Conservation (phyloP, 805 yeast genomes). For the Wickerhamomyces rabaulensis region DNA sequence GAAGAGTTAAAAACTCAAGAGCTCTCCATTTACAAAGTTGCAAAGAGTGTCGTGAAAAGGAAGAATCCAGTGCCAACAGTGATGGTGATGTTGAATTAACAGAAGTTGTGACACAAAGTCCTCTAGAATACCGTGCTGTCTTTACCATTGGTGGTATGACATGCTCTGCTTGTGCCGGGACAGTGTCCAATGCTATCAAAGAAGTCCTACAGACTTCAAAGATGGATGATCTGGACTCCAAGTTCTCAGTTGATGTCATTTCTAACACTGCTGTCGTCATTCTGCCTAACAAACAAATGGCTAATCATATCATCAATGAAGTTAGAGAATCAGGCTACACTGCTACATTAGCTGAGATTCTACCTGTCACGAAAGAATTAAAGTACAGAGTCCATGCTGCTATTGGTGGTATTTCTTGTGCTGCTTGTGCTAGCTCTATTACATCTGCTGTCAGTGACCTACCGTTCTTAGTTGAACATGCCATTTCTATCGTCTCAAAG, state of each 20-base stretch:
- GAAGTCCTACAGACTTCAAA: slow-evolving; percentile 16
- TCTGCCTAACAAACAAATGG: slow-evolving; percentile 45
- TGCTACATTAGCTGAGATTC: slow-evolving; percentile 49
- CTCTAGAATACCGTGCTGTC: slow-evolving; percentile 40
- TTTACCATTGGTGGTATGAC: slow-evolving; percentile 64
- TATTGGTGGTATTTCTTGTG: slow-evolving; percentile 73
- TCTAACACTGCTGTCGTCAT: slow-evolving; percentile 49
- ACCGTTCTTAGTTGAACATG: slow-evolving; percentile 47
- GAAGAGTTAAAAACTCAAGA: slow-evolving; percentile 12
- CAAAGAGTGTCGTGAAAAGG: slow-evolving; percentile 31
- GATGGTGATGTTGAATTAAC: slow-evolving; percentile 21
- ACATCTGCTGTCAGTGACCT: slow-evolving; percentile 39
- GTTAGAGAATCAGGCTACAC: slow-evolving; percentile 44
- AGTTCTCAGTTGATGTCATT: slow-evolving; percentile 45
- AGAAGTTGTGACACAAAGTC: slow-evolving; percentile 16
- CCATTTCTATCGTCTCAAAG: slow-evolving; percentile 55
- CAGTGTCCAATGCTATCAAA: slow-evolving; percentile 40
- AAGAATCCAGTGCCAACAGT: slow-evolving; percentile 13
- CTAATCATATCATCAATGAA: slow-evolving; percentile 42
- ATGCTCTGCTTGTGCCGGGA: slow-evolving; percentile 53
- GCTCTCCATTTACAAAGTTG: slow-evolving; percentile 37
- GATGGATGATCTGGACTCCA: slow-evolving; percentile 12
- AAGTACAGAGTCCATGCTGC: slow-evolving; percentile 51
- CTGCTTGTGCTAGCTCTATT: slow-evolving; percentile 61
- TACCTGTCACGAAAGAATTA: slow-evolving; percentile 48